These are phyloP conservation scores for Eugenia klotzschiana DNA, from an alignment of 441 rosid species.

Conservation along the genomic window DNA sequence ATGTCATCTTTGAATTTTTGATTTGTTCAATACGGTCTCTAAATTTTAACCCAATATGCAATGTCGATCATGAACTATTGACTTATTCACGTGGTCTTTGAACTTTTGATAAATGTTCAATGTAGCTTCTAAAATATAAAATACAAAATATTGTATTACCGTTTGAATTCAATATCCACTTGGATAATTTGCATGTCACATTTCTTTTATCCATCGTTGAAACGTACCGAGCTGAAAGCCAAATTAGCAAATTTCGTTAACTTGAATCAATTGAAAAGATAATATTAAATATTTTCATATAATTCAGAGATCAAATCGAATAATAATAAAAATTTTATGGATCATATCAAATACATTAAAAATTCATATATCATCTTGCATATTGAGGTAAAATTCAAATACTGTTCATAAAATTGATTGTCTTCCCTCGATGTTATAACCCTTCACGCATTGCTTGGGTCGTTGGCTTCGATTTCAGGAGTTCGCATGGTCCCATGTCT, in stretches of 20 bases:
- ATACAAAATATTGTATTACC: neutral
- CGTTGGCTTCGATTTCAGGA: neutral
- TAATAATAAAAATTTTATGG: no score
- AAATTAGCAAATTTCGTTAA: neutral
- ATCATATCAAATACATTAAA: no score
- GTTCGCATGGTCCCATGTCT: neutral
- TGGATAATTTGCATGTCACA: no score
- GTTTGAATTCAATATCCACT: neutral
- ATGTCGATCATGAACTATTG: neutral
- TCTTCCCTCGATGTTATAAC: neutral
- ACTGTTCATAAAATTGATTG: neutral
- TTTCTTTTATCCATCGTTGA: neutral
- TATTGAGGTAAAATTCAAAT: no score
- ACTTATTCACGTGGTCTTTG: neutral
- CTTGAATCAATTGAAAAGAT: accelerated
- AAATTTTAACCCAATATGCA: accelerated
- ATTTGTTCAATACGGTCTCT: neutral
- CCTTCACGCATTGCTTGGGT: neutral
- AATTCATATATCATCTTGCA: no score
- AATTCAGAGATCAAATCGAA: no score
- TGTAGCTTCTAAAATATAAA: neutral
- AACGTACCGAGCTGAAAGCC: accelerated
- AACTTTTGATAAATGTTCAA: neutral
- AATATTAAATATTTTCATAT: neutral
- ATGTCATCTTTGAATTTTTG: neutral